Evolutionary conservation across 805 yeast genomes (phyloP).

Genomic region (Ogataea sp.): DNA sequence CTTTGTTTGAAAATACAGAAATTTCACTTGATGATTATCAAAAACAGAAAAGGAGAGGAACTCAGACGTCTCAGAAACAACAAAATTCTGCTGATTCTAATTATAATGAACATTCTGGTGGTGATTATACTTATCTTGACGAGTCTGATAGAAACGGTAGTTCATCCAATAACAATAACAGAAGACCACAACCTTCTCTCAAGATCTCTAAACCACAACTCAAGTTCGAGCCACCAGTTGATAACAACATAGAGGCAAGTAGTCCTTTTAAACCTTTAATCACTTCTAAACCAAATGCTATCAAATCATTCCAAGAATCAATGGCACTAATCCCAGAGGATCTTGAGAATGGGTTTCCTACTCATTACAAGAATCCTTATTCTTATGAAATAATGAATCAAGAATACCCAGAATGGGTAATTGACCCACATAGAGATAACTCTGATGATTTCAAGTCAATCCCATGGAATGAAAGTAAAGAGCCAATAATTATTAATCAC

Average conservation of each 20-base stretch:
- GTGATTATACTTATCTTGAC: conserved; percentile 41
- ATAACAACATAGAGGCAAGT: conserved; percentile 49
- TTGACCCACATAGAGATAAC: conserved; percentile 37
- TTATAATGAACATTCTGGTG: conserved; percentile 2
- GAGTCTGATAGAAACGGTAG: conserved; percentile 33
- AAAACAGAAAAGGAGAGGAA: conserved; percentile 12
- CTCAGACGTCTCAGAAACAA: no score
- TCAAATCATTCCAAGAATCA: conserved; percentile 48
- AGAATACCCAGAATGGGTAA: conserved; percentile 56
- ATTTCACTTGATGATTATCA: conserved; percentile 45
- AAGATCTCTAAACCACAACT: conserved; percentile 56
- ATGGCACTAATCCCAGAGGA: conserved; percentile 27
- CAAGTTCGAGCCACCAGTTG: conserved; percentile 47
- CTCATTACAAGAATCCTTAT: conserved; percentile 77
- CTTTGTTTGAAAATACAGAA: conserved; percentile 70
- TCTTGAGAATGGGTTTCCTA: conserved; percentile 31
- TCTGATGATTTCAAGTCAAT: conserved; percentile 27
- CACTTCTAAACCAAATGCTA: conserved; percentile 62
- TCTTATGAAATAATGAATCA: conserved; percentile 60
- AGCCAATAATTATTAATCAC: conserved; percentile 67
- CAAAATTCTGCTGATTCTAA: neutral
- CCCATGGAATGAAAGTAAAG: conserved; percentile 54
- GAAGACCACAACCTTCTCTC: conserved; percentile 5
- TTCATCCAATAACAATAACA: conserved; percentile 3
- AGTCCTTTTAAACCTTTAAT: conserved; percentile 77